These are phyloP conservation scores for Phytopythium oedochilum DNA, from an alignment of 352 stramenopile genomes.

Conservation along the genomic window DNA sequence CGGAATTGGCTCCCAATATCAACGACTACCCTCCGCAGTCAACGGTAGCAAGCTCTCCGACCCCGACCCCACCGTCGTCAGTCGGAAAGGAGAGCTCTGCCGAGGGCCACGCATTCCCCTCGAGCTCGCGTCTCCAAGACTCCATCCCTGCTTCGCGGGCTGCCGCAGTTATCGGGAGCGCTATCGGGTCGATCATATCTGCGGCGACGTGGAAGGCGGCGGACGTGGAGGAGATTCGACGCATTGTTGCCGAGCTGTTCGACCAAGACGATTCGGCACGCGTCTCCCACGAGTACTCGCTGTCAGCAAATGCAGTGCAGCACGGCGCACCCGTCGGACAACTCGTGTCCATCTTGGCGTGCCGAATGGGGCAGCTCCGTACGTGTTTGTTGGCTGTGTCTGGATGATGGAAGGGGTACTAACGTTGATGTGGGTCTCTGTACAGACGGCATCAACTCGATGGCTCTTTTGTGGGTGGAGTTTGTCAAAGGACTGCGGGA, in stretches of 20 bases:
- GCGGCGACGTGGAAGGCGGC: conserved; percentile 71
- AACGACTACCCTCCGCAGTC: conserved; percentile 9
- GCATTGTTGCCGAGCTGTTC: conserved; percentile 50
- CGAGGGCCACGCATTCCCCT: conserved; percentile 3
- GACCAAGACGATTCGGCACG: conserved; percentile 20
- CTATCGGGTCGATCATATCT: conserved; percentile 58
- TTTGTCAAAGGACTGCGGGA: conserved; percentile 77
- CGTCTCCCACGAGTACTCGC: not conserved
- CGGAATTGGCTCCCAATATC: conserved; percentile 59
- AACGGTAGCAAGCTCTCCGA: conserved; percentile 8
- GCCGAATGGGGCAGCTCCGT: conserved; percentile 68
- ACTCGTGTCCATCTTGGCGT: conserved; percentile 62
- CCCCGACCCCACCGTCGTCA: conserved; percentile 8
- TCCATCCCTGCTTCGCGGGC: conserved; percentile 71
- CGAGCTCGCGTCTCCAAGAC: conserved; percentile 20
- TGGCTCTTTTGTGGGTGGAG: conserved; percentile 79
- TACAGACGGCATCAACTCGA: conserved; percentile 65
- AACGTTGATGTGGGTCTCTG: conserved; percentile 8
- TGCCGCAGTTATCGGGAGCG: conserved; percentile 61
- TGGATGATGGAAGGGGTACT: conserved; percentile 1
- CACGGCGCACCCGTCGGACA: conserved; percentile 60
- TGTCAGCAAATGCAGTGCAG: conserved; percentile 18
- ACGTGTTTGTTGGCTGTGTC: conserved; percentile 14
- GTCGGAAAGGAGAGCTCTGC: not conserved
- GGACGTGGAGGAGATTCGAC: conserved; percentile 60